Conservation (phyloP, 139 green algal genomes). For the Bryopsis sp. region DNA sequence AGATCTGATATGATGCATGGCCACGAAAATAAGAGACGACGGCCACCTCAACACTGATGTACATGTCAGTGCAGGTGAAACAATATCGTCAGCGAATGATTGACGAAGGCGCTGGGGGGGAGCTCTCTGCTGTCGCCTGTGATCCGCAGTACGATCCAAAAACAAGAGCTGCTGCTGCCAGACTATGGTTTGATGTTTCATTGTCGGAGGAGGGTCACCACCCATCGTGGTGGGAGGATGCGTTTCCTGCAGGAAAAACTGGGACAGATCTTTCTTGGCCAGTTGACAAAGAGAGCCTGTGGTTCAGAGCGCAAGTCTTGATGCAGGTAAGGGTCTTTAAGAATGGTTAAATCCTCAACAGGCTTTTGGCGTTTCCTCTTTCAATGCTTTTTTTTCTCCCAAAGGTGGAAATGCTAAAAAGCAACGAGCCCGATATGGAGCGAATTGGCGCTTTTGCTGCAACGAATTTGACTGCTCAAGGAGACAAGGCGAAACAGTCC, state of each 20-base stretch:
- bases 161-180: conserved; percentile 23
- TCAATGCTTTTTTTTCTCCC: no score
- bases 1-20: not conserved
- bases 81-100: conserved; percentile 21
- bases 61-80: not conserved
- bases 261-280: not conserved
- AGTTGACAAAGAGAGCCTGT: not conserved
- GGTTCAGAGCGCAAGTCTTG: not conserved
- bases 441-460: not conserved
- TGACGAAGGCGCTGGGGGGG: conserved; percentile 24
- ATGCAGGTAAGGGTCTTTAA: not conserved
- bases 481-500: conserved; percentile 20
- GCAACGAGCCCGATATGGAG: not conserved
- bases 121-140: conserved; percentile 21
- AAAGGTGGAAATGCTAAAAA: not conserved
- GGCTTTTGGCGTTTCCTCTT: no score
- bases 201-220: conserved; percentile 27
- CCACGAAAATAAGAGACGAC: no score
- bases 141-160: conserved; percentile 22
- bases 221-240: conserved; percentile 21
- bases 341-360: not conserved
- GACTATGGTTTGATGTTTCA: conserved; percentile 31
- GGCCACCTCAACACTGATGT: not conserved
- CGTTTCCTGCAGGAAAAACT: not conserved
- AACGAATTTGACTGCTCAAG: conserved; percentile 21